phyloP scores from a whole-genome alignment of 2,329 filamentous ascomycete species.

The Pseudocercospora pini-densiflorae region DNA sequence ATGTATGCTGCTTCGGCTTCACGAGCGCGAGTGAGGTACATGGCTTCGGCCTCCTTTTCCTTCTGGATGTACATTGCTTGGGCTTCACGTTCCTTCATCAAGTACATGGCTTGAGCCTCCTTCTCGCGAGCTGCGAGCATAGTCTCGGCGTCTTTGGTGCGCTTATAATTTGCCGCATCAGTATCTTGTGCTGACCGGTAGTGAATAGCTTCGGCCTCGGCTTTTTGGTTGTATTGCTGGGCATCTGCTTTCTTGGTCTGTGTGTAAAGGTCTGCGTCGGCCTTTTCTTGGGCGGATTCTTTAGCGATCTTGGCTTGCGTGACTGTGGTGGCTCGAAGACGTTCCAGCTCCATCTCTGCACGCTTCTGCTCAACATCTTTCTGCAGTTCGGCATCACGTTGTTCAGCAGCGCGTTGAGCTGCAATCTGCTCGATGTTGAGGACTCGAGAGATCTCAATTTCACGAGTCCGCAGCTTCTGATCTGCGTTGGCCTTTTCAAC shows the following conservation, averaged over 20 bases:
- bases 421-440: constrained; percentile 77
- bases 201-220: constrained; percentile 60
- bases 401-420: constrained; percentile 73
- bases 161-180: constrained; percentile 48
- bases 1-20: constrained; percentile 65
- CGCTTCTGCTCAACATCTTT: constrained; percentile 77
- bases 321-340: constrained; percentile 76
- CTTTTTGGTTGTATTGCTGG: constrained; percentile 63
- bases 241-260: constrained; percentile 57
- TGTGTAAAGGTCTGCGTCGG: constrained; percentile 61
- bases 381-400: constrained; percentile 79
- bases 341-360: constrained; percentile 78
- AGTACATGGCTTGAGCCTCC: constrained; percentile 41
- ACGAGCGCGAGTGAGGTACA: constrained; percentile 45
- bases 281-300: constrained; percentile 40
- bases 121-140: constrained; percentile 28
- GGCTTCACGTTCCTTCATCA: constrained; percentile 50
- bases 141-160: constrained; percentile 36
- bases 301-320: constrained; percentile 74
- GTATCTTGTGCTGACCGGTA: constrained; percentile 47
- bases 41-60: constrained; percentile 40
- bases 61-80: constrained; percentile 31
- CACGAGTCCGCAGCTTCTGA: constrained; percentile 72
- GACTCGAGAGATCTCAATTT: constrained; percentile 73
- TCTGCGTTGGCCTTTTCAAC: constrained; percentile 79